Evolutionary conservation across 1,284 basidiomycete species (phyloP).

Genomic region (Heterobasidion irregulare): DNA sequence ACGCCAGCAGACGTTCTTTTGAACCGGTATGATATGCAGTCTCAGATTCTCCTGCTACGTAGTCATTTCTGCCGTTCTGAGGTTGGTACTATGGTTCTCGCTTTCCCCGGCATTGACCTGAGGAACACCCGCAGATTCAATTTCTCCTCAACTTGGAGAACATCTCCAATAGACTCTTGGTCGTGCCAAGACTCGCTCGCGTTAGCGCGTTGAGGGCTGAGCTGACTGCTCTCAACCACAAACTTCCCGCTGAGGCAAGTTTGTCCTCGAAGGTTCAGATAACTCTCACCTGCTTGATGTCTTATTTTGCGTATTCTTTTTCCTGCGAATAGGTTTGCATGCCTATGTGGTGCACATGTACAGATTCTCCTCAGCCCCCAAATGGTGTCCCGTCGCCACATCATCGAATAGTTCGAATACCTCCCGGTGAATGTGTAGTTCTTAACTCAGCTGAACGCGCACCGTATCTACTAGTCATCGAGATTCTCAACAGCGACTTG

Average conservation of each 20-base stretch:
- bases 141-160: conserved; percentile 88
- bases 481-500: conserved; percentile 87
- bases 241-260: conserved; percentile 84
- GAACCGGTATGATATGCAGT: conserved; percentile 56
- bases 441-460: conserved; percentile 97
- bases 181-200: conserved; percentile 90
- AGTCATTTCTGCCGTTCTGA: conserved; percentile 90
- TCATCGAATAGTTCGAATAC: conserved; percentile 94
- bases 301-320: not conserved
- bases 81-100: conserved; percentile 26
- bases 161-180: conserved; percentile 87
- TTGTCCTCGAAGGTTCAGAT: conserved; percentile 6
- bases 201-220: conserved; percentile 95
- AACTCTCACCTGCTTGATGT: not conserved
- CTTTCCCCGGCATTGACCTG: conserved; percentile 9
- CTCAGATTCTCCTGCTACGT: conserved; percentile 72
- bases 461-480: conserved; percentile 90
- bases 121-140: conserved; percentile 46
- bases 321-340: conserved; percentile 70
- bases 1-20: conserved; percentile 46
- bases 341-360: conserved; percentile 91
- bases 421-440: conserved; percentile 96
- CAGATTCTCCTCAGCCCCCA: conserved; percentile 38
- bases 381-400: conserved; percentile 56
- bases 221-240: conserved; percentile 92